These are phyloP conservation scores for Porodaedalea pini DNA, from an alignment of 1,284 basidiomycete species.

Conservation along the genomic window DNA sequence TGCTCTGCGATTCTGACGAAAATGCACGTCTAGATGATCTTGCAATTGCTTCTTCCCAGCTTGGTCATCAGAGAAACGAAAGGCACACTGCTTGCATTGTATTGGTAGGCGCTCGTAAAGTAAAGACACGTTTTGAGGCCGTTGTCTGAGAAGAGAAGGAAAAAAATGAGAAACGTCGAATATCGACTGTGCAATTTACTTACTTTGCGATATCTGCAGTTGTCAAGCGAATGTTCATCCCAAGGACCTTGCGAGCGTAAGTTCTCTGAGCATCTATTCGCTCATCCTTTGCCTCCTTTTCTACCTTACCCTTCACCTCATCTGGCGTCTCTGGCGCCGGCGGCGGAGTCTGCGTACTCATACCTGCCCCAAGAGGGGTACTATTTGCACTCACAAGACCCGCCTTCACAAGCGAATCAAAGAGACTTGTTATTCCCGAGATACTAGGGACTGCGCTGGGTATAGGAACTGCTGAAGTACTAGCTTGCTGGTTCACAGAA, in stretches of 20 bases:
- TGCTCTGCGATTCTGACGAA: conserved; percentile 88
- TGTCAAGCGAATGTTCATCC: conserved; percentile 65
- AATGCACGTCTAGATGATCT: conserved; percentile 96
- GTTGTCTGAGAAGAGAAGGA: conserved; percentile 45
- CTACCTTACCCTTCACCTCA: conserved; percentile 34
- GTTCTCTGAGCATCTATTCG: conserved; percentile 49
- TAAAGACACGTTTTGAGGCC: conserved; percentile 57
- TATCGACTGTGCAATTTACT: conserved; percentile 23
- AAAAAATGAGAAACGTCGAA: background rate
- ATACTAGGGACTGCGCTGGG: conserved; percentile 15
- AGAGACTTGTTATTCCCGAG: conserved; percentile 53
- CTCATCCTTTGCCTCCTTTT: conserved; percentile 34
- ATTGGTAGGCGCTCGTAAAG: conserved; percentile 73
- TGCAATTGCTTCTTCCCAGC: conserved; percentile 78
- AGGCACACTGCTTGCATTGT: conserved; percentile 93
- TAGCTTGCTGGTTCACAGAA: conserved; percentile 21
- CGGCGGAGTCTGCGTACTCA: conserved; percentile 20
- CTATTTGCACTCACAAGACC: conserved; percentile 57
- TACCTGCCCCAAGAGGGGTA: conserved; percentile 47
- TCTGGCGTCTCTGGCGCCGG: conserved; percentile 41
- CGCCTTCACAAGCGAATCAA: conserved; percentile 67
- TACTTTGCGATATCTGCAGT: conserved; percentile 74
- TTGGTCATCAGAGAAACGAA: conserved; percentile 75
- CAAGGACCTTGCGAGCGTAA: conserved; percentile 72
- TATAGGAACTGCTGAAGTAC: conserved; percentile 13